These are phyloP conservation scores for Ophiostoma perfectum DNA, from an alignment of 2,329 filamentous ascomycete species.

Conservation along the genomic window DNA sequence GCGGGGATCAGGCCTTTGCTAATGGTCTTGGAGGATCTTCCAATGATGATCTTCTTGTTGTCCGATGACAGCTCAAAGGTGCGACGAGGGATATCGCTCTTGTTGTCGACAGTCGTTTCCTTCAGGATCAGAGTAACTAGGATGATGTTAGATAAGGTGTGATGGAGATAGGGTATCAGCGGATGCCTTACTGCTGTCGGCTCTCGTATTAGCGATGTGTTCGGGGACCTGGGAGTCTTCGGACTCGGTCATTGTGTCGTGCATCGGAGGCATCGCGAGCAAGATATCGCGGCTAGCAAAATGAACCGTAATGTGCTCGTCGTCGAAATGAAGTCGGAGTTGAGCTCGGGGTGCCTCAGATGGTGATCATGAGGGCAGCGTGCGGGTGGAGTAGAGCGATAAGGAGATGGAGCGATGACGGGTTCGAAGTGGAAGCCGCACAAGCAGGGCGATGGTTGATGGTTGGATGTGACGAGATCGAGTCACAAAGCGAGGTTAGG, in stretches of 20 bases:
- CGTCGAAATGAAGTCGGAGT: not conserved
- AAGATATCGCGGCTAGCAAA: not conserved
- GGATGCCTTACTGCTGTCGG: not conserved
- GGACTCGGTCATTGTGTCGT: not conserved
- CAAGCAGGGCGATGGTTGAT: not conserved
- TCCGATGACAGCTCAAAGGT: conserved; percentile 31
- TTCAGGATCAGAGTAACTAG: conserved; percentile 1
- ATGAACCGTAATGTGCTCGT: not conserved
- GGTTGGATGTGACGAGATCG: not conserved
- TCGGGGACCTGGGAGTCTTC: not conserved
- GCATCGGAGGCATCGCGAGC: not conserved
- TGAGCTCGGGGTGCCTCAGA: not conserved
- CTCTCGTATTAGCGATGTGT: not conserved
- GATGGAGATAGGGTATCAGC: not conserved
- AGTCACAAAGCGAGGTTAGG: not conserved
- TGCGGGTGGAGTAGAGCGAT: conserved; percentile 6
- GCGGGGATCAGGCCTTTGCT: conserved; percentile 40
- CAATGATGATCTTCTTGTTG: conserved; percentile 33
- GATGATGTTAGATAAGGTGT: not conserved
- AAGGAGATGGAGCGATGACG: not conserved
- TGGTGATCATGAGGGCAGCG: not conserved
- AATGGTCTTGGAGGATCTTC: conserved; percentile 43
- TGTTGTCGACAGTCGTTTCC: not conserved
- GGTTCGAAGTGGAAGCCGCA: not conserved
- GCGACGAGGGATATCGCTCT: conserved; percentile 26